Evolutionary conservation across 305 asterid species (phyloP), one percentile per base, ranked within the genome.

Genomic region (Fraxinus paxiana): DNA sequence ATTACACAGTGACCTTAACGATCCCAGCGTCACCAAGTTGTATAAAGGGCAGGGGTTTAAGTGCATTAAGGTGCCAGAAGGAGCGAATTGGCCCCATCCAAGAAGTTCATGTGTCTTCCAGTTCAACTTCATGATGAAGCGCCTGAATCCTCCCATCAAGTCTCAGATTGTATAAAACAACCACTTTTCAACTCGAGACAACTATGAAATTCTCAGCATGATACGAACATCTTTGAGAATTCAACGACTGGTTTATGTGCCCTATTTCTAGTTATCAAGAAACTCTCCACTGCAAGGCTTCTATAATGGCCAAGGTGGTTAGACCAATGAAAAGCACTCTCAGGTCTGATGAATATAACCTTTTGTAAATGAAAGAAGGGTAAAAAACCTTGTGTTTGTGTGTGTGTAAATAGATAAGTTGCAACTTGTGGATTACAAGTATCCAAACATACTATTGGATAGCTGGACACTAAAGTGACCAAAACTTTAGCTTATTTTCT

Each of bases 11-110:
- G 98, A 93, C 86, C 86, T 86, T 41, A 87, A 80, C 61, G 92
- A 95, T 74, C 91, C 92, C 0, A 96, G 91, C 61, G 98, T 97
- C 20, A 90, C 87, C 31, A 88, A 82, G 59, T 77, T 93, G 87
- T 95, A 93, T 90, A 17, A 28, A 9, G 86, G 84, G 51, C 92
- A 82, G 70, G 98, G 97, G 51, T 95, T 87, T 87, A 91, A 83
- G 87, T 75, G 84, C 70, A 78, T 95, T 56, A 88, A 83, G 83
- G 86, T 93, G 8, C 97, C 98, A 0, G 89, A 87, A 77, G 94
- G 94, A 9, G 96, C 97, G 10, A 95, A 90, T 15, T 95, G 98
- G 98, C 98, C 98, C 28, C 90, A 92, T 28, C 98, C 98, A 8
- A 92, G 82, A 83, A 88, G 86, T n/a, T 85, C 97, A 5, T 84